Percentiles rank a stretch among this genome's conserved stretches.
These are phyloP conservation scores for Clavulina sp. DNA, from an alignment of 768 basidiomycete species.

Conservation along the genomic window DNA sequence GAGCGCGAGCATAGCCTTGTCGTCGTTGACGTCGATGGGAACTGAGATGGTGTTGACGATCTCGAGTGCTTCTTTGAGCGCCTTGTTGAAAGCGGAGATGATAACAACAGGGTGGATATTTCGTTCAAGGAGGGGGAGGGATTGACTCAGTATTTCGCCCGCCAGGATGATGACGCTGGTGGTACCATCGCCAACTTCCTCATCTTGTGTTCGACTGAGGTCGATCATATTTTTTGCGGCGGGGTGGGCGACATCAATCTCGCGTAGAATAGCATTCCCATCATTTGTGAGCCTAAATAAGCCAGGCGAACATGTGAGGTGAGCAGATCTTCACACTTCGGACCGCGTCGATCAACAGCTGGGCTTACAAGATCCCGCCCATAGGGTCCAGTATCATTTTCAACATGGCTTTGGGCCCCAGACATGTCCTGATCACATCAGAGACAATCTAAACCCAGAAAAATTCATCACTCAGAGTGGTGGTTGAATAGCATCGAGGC, in stretches of 20 bases:
- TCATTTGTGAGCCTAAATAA: constrained; percentile 75
- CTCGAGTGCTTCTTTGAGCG: constrained; percentile 77
- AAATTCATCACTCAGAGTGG: no score
- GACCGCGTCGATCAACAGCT: background rate
- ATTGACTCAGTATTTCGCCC: constrained; percentile 94
- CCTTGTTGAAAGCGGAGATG: constrained; percentile 95
- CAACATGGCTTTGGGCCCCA: constrained; percentile 95
- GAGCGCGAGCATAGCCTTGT: constrained; percentile 82
- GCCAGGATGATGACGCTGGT: constrained; percentile 97
- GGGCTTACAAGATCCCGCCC: constrained; percentile 82
- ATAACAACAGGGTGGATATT: constrained; percentile 98
- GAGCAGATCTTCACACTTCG: no score
- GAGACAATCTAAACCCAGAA: constrained; percentile 57
- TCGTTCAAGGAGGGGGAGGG: constrained; percentile 80
- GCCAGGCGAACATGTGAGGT: background rate
- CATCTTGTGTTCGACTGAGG: constrained; percentile 91
- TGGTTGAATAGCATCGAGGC: background rate
- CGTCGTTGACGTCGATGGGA: constrained; percentile 73
- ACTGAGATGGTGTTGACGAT: constrained; percentile 78
- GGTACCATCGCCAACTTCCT: constrained; percentile 97
- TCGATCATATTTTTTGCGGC: constrained; percentile 99
- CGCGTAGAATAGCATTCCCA: constrained; percentile 95
- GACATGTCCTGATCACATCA: constrained; percentile 93
- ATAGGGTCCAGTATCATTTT: constrained; percentile 99
- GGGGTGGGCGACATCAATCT: constrained; percentile 97